Base-by-base conservation (phyloP, 2,329 filamentous ascomycete species). In the Microdochium paspali region DNA sequence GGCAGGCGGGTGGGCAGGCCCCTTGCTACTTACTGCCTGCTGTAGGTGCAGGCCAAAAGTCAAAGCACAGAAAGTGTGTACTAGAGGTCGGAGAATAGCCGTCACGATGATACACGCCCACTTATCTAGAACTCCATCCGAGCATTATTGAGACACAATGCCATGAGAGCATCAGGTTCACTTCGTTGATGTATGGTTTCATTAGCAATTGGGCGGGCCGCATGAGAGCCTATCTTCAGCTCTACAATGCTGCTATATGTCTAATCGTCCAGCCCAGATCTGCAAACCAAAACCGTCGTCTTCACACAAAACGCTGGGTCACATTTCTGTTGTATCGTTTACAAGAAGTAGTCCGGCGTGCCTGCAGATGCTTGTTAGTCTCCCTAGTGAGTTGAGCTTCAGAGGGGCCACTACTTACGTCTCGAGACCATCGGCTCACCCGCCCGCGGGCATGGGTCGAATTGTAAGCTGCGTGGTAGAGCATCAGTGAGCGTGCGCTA, bases 281-380 rank as follows among this genome's bases (percentile, higher is more conserved):
- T 40, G 15, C 18, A 5, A 40, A n/a, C 15, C 18, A 20, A 21
- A 20, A 21, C 35, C 35, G 18, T 20, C 4, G 18, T 12, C 5
- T 20, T 18, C 18, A 18, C 35, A 20, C 35, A 9, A 18, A 20
- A n/a, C 10, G 23, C 35, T 6, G 26, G 26, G 7, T 28, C 13
- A 7, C 13, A 28, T 28, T 28, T 28, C 7, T 7, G 20, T 18
- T 40, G 35, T 40, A 40, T n/a, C 18, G 47, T 44, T 73, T 87
- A 98, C 67, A 97, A 85, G 87, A 98, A 98, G 77, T 98, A 98
- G 70, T 98, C 91, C 48, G 91, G 91, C 54, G 93, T 98, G 61
- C 80, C 79, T 82, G 54, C 28, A n/a, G 7, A 25, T 15, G 7
- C 23, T n/a, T 13, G 42, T 44, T 26, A 44, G 24, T 44, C 42